These are phyloP conservation scores for Pyrenophora graminea DNA, from an alignment of 2,329 filamentous ascomycete species.

Conservation along the genomic window DNA sequence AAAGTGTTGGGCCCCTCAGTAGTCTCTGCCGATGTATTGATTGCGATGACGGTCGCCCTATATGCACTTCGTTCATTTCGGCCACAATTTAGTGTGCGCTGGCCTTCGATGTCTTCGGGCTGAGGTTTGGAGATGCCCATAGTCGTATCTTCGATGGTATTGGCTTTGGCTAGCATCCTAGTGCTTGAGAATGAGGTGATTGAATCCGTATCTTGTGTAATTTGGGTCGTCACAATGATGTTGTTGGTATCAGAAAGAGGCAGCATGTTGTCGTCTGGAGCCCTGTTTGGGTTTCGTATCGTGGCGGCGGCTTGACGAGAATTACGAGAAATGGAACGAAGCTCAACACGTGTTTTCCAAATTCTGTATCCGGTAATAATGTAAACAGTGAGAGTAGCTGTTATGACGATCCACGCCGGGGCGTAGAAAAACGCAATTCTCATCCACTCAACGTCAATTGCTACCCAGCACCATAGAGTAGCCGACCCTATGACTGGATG, in stretches of 20 bases:
- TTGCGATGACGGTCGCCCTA: slow-evolving; percentile 14
- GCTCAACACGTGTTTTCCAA: slow-evolving; percentile 65
- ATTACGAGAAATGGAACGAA: slow-evolving; percentile 38
- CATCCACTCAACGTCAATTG: slow-evolving; percentile 68
- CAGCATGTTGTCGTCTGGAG: slow-evolving; percentile 45
- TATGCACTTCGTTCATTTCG: slow-evolving; percentile 6
- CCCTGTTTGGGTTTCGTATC: neutral
- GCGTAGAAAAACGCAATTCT: slow-evolving; percentile 77
- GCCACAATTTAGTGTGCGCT: neutral
- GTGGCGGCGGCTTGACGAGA: slow-evolving; percentile 11
- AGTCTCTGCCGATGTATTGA: neutral
- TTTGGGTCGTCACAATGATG: slow-evolving; percentile 59
- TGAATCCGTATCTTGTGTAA: slow-evolving; percentile 54
- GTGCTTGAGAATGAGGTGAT: slow-evolving; percentile 39
- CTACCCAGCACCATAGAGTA: slow-evolving; percentile 81
- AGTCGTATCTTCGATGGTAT: no score
- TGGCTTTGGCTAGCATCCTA: slow-evolving; percentile 7
- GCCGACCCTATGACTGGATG: slow-evolving; percentile 73
- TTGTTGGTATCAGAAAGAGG: slow-evolving; percentile 52
- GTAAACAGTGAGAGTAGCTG: slow-evolving; percentile 68
- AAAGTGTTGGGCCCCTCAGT: neutral
- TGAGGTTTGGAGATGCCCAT: neutral
- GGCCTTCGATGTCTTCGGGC: slow-evolving; percentile 7
- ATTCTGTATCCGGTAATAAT: slow-evolving; percentile 68
- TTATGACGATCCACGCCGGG: slow-evolving; percentile 67